Evolutionary conservation across 2,329 filamentous ascomycete genomes (phyloP).

Genomic region (Amylocarpus encephaloides): DNA sequence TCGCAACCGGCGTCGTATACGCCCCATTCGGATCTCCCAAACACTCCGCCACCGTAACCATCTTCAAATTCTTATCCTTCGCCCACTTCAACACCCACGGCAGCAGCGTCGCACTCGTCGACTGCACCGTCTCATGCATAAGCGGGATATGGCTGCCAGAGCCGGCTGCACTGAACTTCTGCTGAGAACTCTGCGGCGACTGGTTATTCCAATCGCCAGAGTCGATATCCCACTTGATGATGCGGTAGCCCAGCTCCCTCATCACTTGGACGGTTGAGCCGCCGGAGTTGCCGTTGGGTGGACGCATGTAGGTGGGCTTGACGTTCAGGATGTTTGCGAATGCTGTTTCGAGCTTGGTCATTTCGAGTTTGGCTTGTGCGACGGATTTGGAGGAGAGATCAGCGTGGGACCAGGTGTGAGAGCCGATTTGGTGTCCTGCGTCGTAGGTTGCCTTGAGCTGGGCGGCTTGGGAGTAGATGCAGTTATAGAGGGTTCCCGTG

Average conservation of each 20-base stretch:
- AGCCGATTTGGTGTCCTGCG: slow-evolving; percentile 53
- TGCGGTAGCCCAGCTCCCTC: slow-evolving; percentile 6
- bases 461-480: slow-evolving; percentile 8
- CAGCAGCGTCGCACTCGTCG: slow-evolving; percentile 3
- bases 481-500: slow-evolving; percentile 9
- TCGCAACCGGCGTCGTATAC: slow-evolving; percentile 8
- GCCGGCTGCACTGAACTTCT: slow-evolving; percentile 1
- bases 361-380: slow-evolving; percentile 40
- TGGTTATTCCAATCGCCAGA: slow-evolving; percentile 10
- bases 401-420: slow-evolving; percentile 47
- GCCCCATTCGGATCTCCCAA: slow-evolving; percentile 9
- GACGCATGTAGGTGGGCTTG: slow-evolving; percentile 46
- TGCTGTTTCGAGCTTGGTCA: slow-evolving; percentile 33
- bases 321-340: slow-evolving; percentile 45
- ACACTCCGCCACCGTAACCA: slow-evolving; percentile 12
- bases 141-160: slow-evolving; percentile 4
- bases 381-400: slow-evolving; percentile 38
- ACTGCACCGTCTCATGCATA: slow-evolving; percentile 11
- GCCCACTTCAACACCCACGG: slow-evolving; percentile 12
- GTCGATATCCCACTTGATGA: slow-evolving; percentile 12
- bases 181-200: neutral
- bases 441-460: slow-evolving; percentile 9
- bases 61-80: slow-evolving; percentile 8
- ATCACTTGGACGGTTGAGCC: slow-evolving; percentile 1
- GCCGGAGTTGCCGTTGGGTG: slow-evolving; percentile 30